Evolutionary conservation across 1,284 basidiomycete genomes (phyloP).

Genomic region (Apiotrichum montevideense): DNA sequence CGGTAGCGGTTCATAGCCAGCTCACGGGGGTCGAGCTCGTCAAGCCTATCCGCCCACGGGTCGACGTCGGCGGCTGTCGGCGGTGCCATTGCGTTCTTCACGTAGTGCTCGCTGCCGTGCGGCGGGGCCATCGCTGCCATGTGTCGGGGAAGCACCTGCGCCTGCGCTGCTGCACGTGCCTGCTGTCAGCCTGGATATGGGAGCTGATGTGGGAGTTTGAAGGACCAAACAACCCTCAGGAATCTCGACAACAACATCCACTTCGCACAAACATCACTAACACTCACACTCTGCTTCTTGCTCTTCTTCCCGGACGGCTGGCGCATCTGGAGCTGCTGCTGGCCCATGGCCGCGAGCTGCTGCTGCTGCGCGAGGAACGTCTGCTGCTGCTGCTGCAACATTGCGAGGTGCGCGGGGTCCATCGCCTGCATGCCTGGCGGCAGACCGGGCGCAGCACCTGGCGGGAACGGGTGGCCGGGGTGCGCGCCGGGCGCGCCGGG

Average conservation of each 20-base stretch:
- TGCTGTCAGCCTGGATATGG: background rate
- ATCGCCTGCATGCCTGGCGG: conserved; percentile 2
- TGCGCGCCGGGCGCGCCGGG: background rate
- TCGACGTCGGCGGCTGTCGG: conserved; percentile 15
- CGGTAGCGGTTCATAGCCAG: conserved; percentile 41
- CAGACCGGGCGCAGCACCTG: background rate
- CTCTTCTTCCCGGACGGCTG: background rate
- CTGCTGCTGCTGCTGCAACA: conserved; percentile 20
- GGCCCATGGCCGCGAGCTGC: conserved; percentile 10
- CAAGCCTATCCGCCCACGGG: conserved; percentile 41
- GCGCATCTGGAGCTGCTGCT: conserved; percentile 5
- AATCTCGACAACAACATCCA: background rate
- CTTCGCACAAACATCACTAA: background rate
- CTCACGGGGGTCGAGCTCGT: conserved; percentile 41
- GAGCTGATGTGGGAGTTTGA: background rate
- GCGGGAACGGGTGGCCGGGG: conserved; percentile 1
- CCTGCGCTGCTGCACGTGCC: conserved; percentile 6
- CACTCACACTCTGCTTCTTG: conserved; percentile 6
- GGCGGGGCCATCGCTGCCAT: conserved; percentile 1
- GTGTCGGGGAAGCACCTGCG: conserved; percentile 7
- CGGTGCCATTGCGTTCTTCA: conserved; percentile 23
- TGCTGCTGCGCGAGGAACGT: conserved; percentile 14
- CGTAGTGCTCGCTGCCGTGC: conserved; percentile 22
- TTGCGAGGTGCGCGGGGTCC: conserved; percentile 11
- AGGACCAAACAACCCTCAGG: background rate